Base-by-base conservation (phyloP, 2,329 filamentous ascomycete genomes). In the Colletotrichum destructivum region DNA sequence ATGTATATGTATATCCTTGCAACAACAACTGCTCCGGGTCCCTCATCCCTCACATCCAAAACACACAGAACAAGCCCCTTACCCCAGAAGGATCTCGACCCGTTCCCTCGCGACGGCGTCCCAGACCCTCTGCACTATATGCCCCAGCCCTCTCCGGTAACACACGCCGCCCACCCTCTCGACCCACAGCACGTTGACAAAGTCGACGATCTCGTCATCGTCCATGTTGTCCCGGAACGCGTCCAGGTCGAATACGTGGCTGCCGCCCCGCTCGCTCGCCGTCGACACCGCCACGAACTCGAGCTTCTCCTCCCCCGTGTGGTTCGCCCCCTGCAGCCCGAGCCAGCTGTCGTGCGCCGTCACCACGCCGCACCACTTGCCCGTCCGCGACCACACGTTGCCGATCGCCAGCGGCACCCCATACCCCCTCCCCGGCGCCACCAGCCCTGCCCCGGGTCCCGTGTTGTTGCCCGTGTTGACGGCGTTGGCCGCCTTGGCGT, bases 141-240 rank as follows among this genome's bases (percentile, higher is more conserved):
- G 84, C 0, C 84, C 84, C 38, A 86, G 77, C 3, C 84, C 84
- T 38, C 84, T 75, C 21, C 84, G 76, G 69, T 82, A 85, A 8
- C 80, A 80, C 66, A 85, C 78, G 18, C 80, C 83, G 12, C 83
- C 82, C 23, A 85, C 84, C 31, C 83, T 77, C 78, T 86, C 84
- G 21, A 86, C 80, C 84, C 84, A 86, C 42, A 86, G 73, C 49
- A 86, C 84, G 38, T 86, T 86, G 21, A 85, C 81, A 75, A 85
- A 82, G 68, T 86, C 83, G 38, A 87, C 77, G 42, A 80, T 78
- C 42, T 83, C 83, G 64, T 86, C 83, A 1, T 77, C 76, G 68
- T 84, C 82, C 77, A 81, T 81, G 61, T 82, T 78, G 69, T 84
- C 83, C 51, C 81, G 79, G 66, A 84, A 84, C 21, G 78, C 78